Evolutionary conservation across 176 grass and related monocot genomes (phyloP).

Genomic region (Juncus effusus): DNA sequence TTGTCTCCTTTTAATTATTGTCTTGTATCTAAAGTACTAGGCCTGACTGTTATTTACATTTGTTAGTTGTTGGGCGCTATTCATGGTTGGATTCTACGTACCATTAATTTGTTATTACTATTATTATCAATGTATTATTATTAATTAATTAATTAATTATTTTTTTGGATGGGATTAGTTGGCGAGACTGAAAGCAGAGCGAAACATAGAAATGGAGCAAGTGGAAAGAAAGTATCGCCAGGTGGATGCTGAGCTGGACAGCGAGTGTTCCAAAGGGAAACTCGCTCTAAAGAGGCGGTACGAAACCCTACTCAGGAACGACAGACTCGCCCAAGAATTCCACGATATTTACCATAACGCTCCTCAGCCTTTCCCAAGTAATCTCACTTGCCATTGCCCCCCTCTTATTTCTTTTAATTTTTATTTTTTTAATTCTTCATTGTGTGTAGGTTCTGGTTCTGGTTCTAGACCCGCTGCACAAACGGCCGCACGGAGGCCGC

Average conservation of each 20-base stretch:
- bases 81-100: too few relatives aligned
- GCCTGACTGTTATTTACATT: too few relatives aligned
- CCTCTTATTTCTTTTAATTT: constrained; percentile 10
- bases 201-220: constrained; percentile 13
- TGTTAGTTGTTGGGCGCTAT: too few relatives aligned
- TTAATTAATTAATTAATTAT: not conserved
- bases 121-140: too few relatives aligned
- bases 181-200: constrained; percentile 5
- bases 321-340: constrained; percentile 11
- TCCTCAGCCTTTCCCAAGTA: not conserved
- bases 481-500: not conserved
- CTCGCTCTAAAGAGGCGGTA: not conserved
- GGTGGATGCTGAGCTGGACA: constrained; percentile 20
- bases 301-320: constrained; percentile 7
- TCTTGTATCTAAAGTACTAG: too few relatives aligned
- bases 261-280: not conserved
- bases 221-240: constrained; percentile 7
- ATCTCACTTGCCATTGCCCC: not conserved
- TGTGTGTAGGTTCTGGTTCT: constrained; percentile 6
- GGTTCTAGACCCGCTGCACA: not conserved
- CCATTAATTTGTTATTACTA: too few relatives aligned
- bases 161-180: constrained; percentile 8
- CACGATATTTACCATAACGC: constrained; percentile 1
- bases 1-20: too few relatives aligned
- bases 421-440: not conserved